Evolutionary conservation across 1,284 basidiomycete genomes (phyloP).

Genomic region (Coniophora puteana): DNA sequence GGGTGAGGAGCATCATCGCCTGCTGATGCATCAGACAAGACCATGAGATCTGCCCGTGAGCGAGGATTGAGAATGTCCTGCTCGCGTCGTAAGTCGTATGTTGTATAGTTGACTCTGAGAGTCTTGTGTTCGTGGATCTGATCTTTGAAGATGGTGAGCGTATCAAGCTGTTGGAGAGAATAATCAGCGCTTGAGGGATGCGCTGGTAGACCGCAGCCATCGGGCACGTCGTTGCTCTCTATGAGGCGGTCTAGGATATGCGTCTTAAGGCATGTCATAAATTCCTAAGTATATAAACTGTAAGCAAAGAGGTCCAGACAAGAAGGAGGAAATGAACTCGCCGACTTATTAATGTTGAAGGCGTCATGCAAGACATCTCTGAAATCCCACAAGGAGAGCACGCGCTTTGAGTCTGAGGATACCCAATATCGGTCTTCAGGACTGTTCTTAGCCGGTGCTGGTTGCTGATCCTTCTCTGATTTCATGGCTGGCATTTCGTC

Average conservation of each 20-base stretch:
- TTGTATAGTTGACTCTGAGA: constrained; percentile 8
- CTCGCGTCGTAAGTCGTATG: constrained; percentile 11
- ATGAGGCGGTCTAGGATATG: constrained; percentile 24
- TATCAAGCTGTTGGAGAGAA: constrained; percentile 18
- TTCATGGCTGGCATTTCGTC: too few relatives aligned
- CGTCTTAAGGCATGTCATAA: constrained; percentile 22
- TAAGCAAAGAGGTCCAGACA: background rate
- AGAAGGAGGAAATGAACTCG: background rate
- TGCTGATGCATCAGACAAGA: constrained; percentile 9
- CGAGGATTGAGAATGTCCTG: constrained; percentile 21
- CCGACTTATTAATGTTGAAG: constrained; percentile 15
- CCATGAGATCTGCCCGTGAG: constrained; percentile 4
- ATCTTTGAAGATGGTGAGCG: constrained; percentile 6
- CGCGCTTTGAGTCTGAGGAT: constrained; percentile 7
- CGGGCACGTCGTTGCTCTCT: constrained; percentile 19
- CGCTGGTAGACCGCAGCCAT: too few relatives aligned
- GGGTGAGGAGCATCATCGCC: background rate
- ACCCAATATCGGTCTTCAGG: too few relatives aligned
- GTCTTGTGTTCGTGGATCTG: constrained; percentile 9
- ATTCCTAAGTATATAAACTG: too few relatives aligned
- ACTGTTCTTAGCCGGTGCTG: too few relatives aligned
- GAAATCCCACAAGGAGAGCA: constrained; percentile 11
- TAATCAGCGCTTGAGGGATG: too few relatives aligned
- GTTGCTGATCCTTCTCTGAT: too few relatives aligned
- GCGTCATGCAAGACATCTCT: constrained; percentile 10